Evolutionary conservation across 108 stramenopile species (phyloP).

Genomic region (Fistulifera pelliculosa): DNA sequence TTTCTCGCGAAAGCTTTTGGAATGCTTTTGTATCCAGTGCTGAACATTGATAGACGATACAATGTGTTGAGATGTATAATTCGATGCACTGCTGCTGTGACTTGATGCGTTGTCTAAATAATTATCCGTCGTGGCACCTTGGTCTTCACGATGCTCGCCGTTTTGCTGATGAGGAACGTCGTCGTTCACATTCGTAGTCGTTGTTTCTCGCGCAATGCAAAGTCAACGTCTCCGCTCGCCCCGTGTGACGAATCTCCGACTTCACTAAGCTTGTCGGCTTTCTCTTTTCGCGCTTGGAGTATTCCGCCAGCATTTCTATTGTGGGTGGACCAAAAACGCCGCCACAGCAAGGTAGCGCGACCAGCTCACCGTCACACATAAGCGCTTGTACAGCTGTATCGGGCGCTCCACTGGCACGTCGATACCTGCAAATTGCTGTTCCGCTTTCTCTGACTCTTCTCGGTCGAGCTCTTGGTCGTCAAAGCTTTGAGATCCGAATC

Average conservation of each 20-base stretch:
- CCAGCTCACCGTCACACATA: slow-evolving; percentile 36
- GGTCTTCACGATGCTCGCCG: background rate
- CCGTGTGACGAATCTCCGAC: background rate
- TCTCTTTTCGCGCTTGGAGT: background rate
- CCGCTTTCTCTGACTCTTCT: slow-evolving; percentile 15
- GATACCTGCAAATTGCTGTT: background rate
- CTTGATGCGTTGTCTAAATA: background rate
- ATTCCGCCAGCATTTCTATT: slow-evolving; percentile 2
- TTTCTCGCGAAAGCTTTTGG: slow-evolving; percentile 1
- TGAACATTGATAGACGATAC: slow-evolving; percentile 1
- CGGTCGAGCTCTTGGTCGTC: slow-evolving; percentile 7
- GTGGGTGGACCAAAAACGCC: slow-evolving; percentile 32
- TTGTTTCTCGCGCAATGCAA: background rate
- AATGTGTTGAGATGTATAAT: background rate
- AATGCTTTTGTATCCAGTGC: background rate
- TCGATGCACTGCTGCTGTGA: background rate
- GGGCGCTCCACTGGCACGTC: background rate
- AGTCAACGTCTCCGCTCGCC: background rate
- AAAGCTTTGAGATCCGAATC: slow-evolving; percentile 18
- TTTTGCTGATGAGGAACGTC: slow-evolving; percentile 1
- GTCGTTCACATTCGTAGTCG: background rate
- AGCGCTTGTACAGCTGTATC: slow-evolving; percentile 20
- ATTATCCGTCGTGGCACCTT: background rate
- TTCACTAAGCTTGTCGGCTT: background rate
- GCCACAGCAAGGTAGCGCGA: slow-evolving; percentile 25